A percentile compares a stretch with the other conserved stretches of the same genome.
phyloP scores from a whole-genome alignment of 2,329 filamentous ascomycete genomes.

The Pleurostoma richardsiae region DNA sequence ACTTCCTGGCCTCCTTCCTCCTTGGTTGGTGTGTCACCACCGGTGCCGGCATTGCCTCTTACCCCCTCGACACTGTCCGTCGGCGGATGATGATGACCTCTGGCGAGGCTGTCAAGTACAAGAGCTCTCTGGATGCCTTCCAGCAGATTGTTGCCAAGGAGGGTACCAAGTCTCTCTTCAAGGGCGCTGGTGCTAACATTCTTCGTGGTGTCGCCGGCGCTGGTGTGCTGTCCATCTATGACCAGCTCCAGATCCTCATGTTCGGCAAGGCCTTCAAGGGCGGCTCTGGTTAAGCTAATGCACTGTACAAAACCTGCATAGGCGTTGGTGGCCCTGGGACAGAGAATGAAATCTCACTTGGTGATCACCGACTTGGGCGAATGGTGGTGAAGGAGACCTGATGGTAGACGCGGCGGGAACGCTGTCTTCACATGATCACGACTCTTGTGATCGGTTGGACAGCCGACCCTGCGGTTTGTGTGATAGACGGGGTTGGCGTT shows the following conservation, averaged over 20 bases:
- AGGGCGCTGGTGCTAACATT: constrained; percentile 99
- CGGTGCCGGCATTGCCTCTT: constrained; percentile 99
- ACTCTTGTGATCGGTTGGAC: constrained; percentile 15
- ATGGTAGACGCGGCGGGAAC: constrained; percentile 41
- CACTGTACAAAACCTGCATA: constrained; percentile 16
- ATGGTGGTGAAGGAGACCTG: constrained; percentile 38
- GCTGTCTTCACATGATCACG: constrained; percentile 16
- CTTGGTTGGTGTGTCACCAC: constrained; percentile 99
- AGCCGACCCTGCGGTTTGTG: constrained; percentile 24
- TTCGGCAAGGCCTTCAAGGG: constrained; percentile 99
- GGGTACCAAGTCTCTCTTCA: constrained; percentile 99
- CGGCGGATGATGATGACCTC: constrained; percentile 99
- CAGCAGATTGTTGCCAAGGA: constrained; percentile 96
- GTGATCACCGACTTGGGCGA: constrained; percentile 5
- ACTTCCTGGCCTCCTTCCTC: constrained; percentile 98
- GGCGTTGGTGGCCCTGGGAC: constrained; percentile 37
- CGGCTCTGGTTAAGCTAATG: constrained; percentile 37
- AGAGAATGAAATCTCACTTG: constrained; percentile 23
- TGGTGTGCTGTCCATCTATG: constrained; percentile 99
- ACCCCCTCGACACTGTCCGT: constrained; percentile 99
- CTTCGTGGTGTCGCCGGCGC: constrained; percentile 99
- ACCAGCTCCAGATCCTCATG: constrained; percentile 97
- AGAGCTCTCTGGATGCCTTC: constrained; percentile 89
- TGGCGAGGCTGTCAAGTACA: constrained; percentile 99
- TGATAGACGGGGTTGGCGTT: constrained; percentile 22